Conservation (phyloP, 75 land plant genomes). For the Chamaecyparis obtusa region DNA sequence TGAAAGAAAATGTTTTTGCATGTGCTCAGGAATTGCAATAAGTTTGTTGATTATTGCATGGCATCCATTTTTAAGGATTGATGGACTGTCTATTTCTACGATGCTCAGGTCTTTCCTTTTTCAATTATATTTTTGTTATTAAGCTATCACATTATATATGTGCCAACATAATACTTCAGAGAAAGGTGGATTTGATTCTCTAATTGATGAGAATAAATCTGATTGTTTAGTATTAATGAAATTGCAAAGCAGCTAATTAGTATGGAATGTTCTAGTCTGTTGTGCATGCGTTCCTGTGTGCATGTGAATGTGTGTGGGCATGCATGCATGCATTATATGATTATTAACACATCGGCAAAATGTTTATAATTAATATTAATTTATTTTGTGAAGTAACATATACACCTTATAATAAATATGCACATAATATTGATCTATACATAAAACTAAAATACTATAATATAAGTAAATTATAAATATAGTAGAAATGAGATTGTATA, state of each 20-base stretch:
- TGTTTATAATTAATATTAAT: too few relatives aligned
- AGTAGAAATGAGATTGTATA: too few relatives aligned
- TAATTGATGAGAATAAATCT: neutral
- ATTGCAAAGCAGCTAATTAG: neutral
- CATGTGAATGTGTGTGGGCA: too few relatives aligned
- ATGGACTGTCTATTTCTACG: slow-evolving; percentile 28
- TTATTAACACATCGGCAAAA: too few relatives aligned
- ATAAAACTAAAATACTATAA: too few relatives aligned
- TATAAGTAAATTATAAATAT: too few relatives aligned
- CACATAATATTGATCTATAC: too few relatives aligned
- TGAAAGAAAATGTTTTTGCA: neutral
- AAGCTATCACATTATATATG: neutral
- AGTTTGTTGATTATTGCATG: slow-evolving; percentile 60
- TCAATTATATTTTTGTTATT: neutral
- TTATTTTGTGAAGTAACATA: too few relatives aligned
- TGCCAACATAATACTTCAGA: neutral
- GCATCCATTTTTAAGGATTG: slow-evolving; percentile 35
- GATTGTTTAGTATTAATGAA: neutral
- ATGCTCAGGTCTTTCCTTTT: slow-evolving; percentile 37
- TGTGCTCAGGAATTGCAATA: slow-evolving; percentile 53
- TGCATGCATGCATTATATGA: too few relatives aligned
- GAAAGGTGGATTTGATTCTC: neutral
- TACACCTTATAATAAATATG: too few relatives aligned
- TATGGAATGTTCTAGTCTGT: neutral
- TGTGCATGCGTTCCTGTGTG: neutral